These are phyloP conservation scores for Penicillium ucsense DNA, from an alignment of 495 filamentous ascomycete species.

Conservation along the genomic window DNA sequence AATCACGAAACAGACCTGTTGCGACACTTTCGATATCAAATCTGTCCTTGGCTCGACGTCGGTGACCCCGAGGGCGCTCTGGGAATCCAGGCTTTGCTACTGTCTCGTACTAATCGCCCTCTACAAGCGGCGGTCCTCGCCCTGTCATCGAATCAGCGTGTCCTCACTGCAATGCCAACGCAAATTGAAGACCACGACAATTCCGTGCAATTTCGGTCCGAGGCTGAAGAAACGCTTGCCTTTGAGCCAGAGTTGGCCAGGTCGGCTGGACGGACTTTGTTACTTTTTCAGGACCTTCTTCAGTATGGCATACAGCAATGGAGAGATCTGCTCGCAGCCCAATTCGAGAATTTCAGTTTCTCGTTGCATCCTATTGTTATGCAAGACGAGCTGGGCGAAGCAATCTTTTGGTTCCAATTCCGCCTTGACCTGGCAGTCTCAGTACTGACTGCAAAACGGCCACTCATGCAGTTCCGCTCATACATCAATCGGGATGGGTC, in stretches of 20 bases:
- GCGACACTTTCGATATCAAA: slow-evolving; percentile 18
- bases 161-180: not conserved
- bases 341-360: not conserved
- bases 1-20: slow-evolving; percentile 16
- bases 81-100: slow-evolving; percentile 13
- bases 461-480: slow-evolving; percentile 12
- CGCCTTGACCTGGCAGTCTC: slow-evolving; percentile 15
- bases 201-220: slow-evolving; percentile 9
- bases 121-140: slow-evolving; percentile 14
- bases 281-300: slow-evolving; percentile 13
- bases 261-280: slow-evolving; percentile 6
- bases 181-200: slow-evolving; percentile 5
- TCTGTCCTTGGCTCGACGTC: slow-evolving; percentile 19
- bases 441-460: slow-evolving; percentile 5
- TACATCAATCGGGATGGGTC: slow-evolving; percentile 17
- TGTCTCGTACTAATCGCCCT: slow-evolving; percentile 11
- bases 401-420: slow-evolving; percentile 16
- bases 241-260: slow-evolving; percentile 7
- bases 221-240: slow-evolving; percentile 9
- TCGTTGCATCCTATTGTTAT: not conserved
- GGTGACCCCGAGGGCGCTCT: slow-evolving; percentile 17
- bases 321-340: slow-evolving; percentile 2
- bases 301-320: slow-evolving; percentile 11
- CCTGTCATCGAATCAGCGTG: slow-evolving; percentile 12
- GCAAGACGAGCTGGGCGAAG: slow-evolving; percentile 11